Percentiles rank a stretch among this genome's conserved stretches.
Evolutionary conservation across 2,329 filamentous ascomycete species (phyloP).

Genomic region (Curvularia spicifera): DNA sequence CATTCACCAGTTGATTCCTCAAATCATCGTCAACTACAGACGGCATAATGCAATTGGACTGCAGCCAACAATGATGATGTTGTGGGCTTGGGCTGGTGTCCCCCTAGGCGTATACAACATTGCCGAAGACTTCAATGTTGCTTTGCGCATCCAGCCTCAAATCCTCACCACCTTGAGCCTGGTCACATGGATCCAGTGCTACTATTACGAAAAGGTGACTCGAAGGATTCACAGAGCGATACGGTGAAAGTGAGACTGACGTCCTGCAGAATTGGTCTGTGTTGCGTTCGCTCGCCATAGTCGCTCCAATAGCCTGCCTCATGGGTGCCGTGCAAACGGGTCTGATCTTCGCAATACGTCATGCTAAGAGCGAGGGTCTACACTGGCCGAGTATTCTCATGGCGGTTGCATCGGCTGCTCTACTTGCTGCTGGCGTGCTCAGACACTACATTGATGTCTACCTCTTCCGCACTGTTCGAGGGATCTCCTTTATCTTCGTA

Average conservation of each 20-base stretch:
- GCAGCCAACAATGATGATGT: conserved; percentile 74
- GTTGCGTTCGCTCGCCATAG: conserved; percentile 56
- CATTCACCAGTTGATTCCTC: conserved; percentile 64
- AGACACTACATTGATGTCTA: conserved; percentile 75
- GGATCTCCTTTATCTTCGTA: conserved; percentile 76
- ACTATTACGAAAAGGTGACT: conserved; percentile 58
- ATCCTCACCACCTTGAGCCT: conserved; percentile 61
- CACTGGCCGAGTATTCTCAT: conserved; percentile 71
- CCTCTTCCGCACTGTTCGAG: conserved; percentile 67
- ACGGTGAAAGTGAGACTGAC: no score
- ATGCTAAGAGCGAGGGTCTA: conserved; percentile 53
- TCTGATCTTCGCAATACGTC: conserved; percentile 63
- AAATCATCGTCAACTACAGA: conserved; percentile 72
- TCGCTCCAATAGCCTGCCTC: conserved; percentile 59
- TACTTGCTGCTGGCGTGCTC: conserved; percentile 70
- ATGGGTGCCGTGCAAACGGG: conserved; percentile 67
- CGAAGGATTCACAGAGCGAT: background rate
- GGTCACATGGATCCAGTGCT: conserved; percentile 63
- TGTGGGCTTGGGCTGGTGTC: conserved; percentile 72
- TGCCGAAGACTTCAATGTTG: conserved; percentile 60
- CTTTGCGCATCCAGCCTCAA: conserved; percentile 62
- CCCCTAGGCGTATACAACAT: conserved; percentile 69
- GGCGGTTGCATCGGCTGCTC: conserved; percentile 67
- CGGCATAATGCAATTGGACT: conserved; percentile 70
- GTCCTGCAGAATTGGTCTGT: conserved; percentile 59